phyloP scores from a whole-genome alignment of 73 alveolate genomes.

The Paramecium sonneborni region DNA sequence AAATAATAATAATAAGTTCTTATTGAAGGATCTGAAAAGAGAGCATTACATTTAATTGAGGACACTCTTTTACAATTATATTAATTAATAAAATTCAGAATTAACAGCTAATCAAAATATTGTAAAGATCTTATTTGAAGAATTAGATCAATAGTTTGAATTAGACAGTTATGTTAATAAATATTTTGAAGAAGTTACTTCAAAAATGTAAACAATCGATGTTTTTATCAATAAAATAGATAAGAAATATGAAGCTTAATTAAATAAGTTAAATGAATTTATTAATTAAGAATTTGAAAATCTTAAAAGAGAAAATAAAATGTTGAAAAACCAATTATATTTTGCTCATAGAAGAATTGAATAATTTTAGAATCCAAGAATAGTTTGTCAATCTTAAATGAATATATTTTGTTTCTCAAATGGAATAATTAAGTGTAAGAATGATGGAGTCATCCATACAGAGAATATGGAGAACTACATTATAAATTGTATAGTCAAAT shows the following conservation, averaged over 20 bases:
- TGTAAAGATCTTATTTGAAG: constrained; percentile 40
- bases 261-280: background rate
- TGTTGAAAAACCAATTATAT: constrained; percentile 18
- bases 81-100: background rate
- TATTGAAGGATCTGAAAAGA: constrained; percentile 13
- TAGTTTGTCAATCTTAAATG: background rate
- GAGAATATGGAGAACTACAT: background rate
- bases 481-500: background rate
- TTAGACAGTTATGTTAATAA: constrained; percentile 37
- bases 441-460: background rate
- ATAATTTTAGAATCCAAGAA: background rate
- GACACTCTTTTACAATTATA: background rate
- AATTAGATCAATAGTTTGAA: constrained; percentile 28
- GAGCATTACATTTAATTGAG: constrained; percentile 25
- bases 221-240: background rate
- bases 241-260: background rate
- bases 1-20: background rate
- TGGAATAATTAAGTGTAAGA: background rate
- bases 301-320: background rate
- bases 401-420: background rate
- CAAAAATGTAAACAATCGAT: background rate
- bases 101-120: background rate
- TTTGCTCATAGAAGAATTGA: constrained; percentile 31
- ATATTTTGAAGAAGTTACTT: constrained; percentile 6
- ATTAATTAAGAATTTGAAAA: background rate